Evolutionary conservation across 2,329 filamentous ascomycete species (phyloP).

Genomic region (Fusarium nelsonii): DNA sequence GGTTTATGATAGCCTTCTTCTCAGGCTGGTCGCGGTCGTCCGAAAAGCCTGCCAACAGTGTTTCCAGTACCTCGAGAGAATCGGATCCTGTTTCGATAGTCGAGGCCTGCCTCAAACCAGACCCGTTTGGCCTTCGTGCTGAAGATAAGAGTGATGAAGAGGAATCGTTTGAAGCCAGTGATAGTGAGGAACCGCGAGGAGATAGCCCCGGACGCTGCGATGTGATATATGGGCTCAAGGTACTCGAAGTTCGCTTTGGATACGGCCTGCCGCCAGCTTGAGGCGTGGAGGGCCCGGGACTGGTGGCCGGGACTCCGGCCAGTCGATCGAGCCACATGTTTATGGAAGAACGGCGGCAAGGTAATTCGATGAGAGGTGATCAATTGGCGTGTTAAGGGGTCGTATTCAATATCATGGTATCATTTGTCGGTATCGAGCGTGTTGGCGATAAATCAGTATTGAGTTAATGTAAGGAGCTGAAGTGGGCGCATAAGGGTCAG

Average conservation of each 20-base stretch:
- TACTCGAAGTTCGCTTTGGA: slow-evolving; percentile 74
- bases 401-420: slow-evolving; percentile 29
- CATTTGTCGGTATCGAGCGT: slow-evolving; percentile 9
- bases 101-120: slow-evolving; percentile 71
- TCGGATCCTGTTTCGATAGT: slow-evolving; percentile 69
- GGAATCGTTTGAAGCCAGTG: slow-evolving; percentile 82
- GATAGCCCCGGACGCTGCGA: slow-evolving; percentile 75
- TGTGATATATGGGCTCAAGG: slow-evolving; percentile 75
- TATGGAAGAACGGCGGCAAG: slow-evolving; percentile 32
- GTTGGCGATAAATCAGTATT: slow-evolving; percentile 9
- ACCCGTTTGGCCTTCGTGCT: slow-evolving; percentile 75
- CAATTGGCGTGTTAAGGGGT: slow-evolving; percentile 8
- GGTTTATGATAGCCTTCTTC: slow-evolving; percentile 51
- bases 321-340: slow-evolving; percentile 93
- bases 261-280: slow-evolving; percentile 74
- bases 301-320: slow-evolving; percentile 72
- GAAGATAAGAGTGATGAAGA: slow-evolving; percentile 77
- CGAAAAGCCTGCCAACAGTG: slow-evolving; percentile 55
- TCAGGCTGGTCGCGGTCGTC: slow-evolving; percentile 25
- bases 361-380: slow-evolving; percentile 8
- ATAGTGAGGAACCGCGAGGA: slow-evolving; percentile 81
- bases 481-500: slow-evolving; percentile 36
- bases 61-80: slow-evolving; percentile 76
- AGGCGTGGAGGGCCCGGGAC: slow-evolving; percentile 69
- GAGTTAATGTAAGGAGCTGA: slow-evolving; percentile 34